Percentiles rank a stretch among this genome's conserved stretches.
Conservation (phyloP, 306 rosid species). For the Sicyos edulis region DNA sequence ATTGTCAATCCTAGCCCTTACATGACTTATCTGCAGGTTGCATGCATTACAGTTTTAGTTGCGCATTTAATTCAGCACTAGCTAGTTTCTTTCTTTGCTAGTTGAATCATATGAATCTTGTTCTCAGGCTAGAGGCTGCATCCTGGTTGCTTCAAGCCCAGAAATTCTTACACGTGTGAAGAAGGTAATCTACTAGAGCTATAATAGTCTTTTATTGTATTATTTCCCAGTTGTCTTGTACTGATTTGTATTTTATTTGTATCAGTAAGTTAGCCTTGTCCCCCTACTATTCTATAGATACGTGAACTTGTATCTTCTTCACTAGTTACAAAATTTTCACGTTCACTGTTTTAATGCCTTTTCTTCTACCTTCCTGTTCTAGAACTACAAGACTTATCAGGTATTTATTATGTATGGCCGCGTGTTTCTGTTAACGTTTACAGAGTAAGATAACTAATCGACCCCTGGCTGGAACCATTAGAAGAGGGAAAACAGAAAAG, state of each 20-base stretch:
- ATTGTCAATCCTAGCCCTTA: conserved; percentile 96
- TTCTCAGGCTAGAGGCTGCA: conserved; percentile 85
- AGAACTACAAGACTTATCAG: background rate
- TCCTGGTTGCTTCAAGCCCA: conserved; percentile 97
- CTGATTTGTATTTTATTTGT: background rate
- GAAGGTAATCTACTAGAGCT: conserved; percentile 42
- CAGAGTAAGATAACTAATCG: conserved; percentile 72
- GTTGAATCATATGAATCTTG: conserved; percentile 18
- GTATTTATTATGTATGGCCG: background rate
- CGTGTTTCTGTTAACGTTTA: conserved; percentile 30
- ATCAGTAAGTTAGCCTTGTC: background rate
- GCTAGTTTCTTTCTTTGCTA: background rate
- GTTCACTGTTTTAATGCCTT: background rate
- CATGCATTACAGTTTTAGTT: background rate
- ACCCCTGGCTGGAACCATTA: conserved; percentile 93
- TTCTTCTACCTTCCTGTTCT: background rate
- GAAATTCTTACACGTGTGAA: conserved; percentile 90
- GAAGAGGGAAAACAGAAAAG: conserved; percentile 83
- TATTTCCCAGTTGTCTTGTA: background rate
- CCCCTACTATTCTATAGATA: background rate
- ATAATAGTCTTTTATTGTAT: background rate
- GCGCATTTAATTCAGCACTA: background rate
- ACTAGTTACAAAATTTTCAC: background rate
- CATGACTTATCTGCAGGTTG: conserved; percentile 91
- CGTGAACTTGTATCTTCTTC: background rate